Conservation (phyloP, 2,329 filamentous ascomycete genomes). For the Botryosphaeria agaves region DNA sequence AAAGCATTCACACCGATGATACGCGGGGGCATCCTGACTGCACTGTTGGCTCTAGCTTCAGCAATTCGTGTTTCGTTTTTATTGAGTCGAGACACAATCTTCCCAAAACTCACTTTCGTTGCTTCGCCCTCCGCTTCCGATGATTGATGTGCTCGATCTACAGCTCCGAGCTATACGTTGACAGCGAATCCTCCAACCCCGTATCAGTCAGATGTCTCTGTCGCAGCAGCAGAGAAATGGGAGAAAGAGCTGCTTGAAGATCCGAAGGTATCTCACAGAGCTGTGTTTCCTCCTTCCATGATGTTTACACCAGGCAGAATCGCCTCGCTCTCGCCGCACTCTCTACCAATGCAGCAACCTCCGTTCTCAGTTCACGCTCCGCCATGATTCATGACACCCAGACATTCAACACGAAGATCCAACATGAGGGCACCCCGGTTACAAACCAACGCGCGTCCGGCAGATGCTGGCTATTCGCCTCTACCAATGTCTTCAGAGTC, state of each 20-base stretch:
- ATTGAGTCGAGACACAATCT: too few relatives aligned
- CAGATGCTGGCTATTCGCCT: constrained; percentile 82
- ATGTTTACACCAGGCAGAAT: constrained; percentile 21
- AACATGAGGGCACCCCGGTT: constrained; percentile 64
- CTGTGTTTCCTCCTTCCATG: too few relatives aligned
- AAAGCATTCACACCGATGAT: too few relatives aligned
- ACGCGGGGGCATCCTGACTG: too few relatives aligned
- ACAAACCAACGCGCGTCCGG: constrained; percentile 73
- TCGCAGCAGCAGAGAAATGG: constrained; percentile 38
- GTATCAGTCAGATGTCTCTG: constrained; percentile 26
- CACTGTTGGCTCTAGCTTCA: too few relatives aligned
- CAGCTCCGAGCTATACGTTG: constrained; percentile 13
- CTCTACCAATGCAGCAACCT: constrained; percentile 45
- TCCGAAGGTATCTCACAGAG: constrained; percentile 37
- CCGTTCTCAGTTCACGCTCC: constrained; percentile 46
- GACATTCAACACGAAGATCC: constrained; percentile 68
- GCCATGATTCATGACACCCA: constrained; percentile 54
- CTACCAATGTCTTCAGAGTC: constrained; percentile 83
- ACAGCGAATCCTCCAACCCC: too few relatives aligned
- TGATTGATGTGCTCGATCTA: background rate
- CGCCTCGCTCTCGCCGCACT: constrained; percentile 63
- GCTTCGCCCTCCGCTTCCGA: background rate
- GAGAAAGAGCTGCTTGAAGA: constrained; percentile 44
- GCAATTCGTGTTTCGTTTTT: too few relatives aligned
- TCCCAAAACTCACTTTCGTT: too few relatives aligned